Evolutionary conservation across 2,329 filamentous ascomycete genomes (phyloP).

Genomic region (Gnomoniopsis sp.): DNA sequence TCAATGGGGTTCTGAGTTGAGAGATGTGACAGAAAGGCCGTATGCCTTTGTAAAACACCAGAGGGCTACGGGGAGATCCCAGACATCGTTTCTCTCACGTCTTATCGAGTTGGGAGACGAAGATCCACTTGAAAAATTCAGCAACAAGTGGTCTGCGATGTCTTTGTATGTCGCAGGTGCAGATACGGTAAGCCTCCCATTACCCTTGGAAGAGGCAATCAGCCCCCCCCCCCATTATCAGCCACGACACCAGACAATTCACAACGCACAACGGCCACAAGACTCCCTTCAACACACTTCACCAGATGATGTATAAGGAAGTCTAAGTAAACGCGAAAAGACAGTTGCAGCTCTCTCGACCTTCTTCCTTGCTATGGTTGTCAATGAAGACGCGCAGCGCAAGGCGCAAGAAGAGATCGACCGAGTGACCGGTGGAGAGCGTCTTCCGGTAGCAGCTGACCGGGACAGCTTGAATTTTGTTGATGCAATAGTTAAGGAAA

Average conservation of each 20-base stretch:
- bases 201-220: no score
- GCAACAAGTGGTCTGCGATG: constrained; percentile 6
- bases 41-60: constrained; percentile 24
- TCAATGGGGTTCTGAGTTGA: constrained; percentile 21
- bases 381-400: constrained; percentile 42
- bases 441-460: constrained; percentile 27
- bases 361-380: constrained; percentile 46
- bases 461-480: constrained; percentile 28
- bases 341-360: constrained; percentile 30
- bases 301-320: no score
- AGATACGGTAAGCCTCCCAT: constrained; percentile 30
- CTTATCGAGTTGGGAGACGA: constrained; percentile 12
- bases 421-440: constrained; percentile 24
- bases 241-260: not conserved
- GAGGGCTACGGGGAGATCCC: constrained; percentile 20
- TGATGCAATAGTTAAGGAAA: constrained; percentile 29
- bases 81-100: constrained; percentile 26
- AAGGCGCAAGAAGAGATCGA: constrained; percentile 21
- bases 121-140: constrained; percentile 14
- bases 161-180: constrained; percentile 27
- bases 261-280: no score
- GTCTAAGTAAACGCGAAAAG: no score
- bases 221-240: not conserved
- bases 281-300: no score
- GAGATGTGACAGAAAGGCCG: not conserved